phyloP scores from a whole-genome alignment of 768 basidiomycete genomes.

The Rhizopogon sp. region DNA sequence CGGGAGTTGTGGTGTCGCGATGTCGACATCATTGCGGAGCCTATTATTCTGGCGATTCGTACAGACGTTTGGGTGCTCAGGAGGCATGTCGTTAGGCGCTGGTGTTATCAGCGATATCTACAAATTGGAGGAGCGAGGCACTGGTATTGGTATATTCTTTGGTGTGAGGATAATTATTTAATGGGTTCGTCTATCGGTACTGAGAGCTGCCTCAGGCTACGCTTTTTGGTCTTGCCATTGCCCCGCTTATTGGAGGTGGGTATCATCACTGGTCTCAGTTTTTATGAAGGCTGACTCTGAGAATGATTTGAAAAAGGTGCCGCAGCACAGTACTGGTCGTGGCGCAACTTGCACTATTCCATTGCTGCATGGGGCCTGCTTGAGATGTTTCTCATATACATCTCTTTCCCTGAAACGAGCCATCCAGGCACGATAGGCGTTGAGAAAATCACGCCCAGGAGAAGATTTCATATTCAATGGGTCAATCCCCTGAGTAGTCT shows the following conservation, averaged over 20 bases:
- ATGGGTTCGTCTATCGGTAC: background rate
- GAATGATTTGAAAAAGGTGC: constrained; percentile 24
- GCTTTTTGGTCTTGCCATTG: constrained; percentile 51
- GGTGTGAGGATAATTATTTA: constrained; percentile 25
- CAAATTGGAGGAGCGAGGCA: constrained; percentile 31
- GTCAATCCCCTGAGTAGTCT: constrained; percentile 26
- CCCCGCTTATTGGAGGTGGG: constrained; percentile 48
- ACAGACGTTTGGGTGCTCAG: constrained; percentile 55
- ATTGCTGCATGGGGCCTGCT: constrained; percentile 35
- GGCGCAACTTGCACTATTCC: constrained; percentile 47
- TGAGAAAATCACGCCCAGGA: constrained; percentile 14
- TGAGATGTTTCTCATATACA: constrained; percentile 16
- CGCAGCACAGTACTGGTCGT: constrained; percentile 50
- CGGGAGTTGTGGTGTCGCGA: constrained; percentile 52
- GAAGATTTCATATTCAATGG: constrained; percentile 11
- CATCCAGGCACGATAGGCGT: constrained; percentile 11
- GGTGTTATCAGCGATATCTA: constrained; percentile 60
- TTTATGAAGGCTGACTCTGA: background rate
- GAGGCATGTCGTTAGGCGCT: constrained; percentile 45
- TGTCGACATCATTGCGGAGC: constrained; percentile 36
- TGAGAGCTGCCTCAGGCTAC: constrained; percentile 16
- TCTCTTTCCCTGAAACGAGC: no score
- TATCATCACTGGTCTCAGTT: background rate
- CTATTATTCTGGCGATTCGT: constrained; percentile 55
- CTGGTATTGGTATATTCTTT: constrained; percentile 45